Conservation (phyloP, 331 rosid genomes). For the Dryas integrifolia region DNA sequence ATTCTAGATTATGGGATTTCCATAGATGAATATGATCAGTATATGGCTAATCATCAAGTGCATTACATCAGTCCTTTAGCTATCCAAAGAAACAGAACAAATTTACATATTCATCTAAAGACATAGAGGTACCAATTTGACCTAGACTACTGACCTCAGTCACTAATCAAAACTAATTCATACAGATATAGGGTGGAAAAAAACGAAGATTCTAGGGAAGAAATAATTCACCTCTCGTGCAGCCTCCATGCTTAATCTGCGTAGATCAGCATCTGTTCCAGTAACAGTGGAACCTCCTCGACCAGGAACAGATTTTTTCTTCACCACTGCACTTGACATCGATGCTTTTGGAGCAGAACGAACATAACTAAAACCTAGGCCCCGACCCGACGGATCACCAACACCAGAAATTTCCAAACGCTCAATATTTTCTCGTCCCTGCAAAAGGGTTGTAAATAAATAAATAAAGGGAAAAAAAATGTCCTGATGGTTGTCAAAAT, state of each 20-base stretch:
- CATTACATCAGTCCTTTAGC: too few relatives aligned
- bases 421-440: slow-evolving; percentile 97
- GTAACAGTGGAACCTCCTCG: slow-evolving; percentile 91
- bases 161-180: background rate
- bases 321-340: slow-evolving; percentile 65
- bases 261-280: slow-evolving; percentile 98
- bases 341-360: slow-evolving; percentile 85
- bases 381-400: slow-evolving; percentile 98
- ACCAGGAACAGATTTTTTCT: slow-evolving; percentile 70
- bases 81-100: too few relatives aligned
- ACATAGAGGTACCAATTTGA: too few relatives aligned
- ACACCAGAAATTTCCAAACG: slow-evolving; percentile 94
- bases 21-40: too few relatives aligned
- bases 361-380: slow-evolving; percentile 91
- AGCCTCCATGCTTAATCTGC: slow-evolving; percentile 99
- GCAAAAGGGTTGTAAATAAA: slow-evolving; percentile 6
- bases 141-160: background rate
- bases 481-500: background rate
- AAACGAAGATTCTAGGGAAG: background rate
- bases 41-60: too few relatives aligned
- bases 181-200: background rate
- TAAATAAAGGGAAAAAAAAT: background rate
- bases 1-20: too few relatives aligned
- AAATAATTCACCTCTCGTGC: slow-evolving; percentile 74
- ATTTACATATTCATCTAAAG: too few relatives aligned